Base-by-base conservation (phyloP, 139 green algal genomes). In the Pseudopediastrum boryanum region DNA sequence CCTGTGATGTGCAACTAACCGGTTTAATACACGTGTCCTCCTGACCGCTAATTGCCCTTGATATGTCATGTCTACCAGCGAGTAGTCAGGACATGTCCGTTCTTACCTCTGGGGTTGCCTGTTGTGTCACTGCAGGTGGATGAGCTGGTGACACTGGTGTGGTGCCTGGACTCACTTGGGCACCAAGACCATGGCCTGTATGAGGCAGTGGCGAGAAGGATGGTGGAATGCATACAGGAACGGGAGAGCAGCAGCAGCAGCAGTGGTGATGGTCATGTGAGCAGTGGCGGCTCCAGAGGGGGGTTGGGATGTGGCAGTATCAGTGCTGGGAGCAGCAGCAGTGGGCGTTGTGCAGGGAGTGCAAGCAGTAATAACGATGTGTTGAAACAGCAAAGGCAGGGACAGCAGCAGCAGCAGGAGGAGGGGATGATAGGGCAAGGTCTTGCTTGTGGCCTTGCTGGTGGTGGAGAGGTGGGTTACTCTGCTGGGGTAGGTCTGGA, bases 371-470 rank as follows among this genome's bases (percentile, higher is more conserved):
- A 4, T 29, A 23, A 8, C n/a, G n/a, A n/a, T n/a, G n/a, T n/a
- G n/a, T n/a, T n/a, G n/a, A 70, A 72, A 42, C 36, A 54, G 64
- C 25, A 50, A 33, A 10, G 31, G 31, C 29, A 16, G 3, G 36
- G 6, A 3, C 31, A 46, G 36, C 35, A 33, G 63, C 35, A 74
- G 41, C 65, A n/a, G 65, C 39, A 27, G 44, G 35, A 64, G 54
- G 27, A 64, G 21, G 54, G 54, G 4, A 27, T 27, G 54, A 2
- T 64, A n/a, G 68, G 50, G n/a, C 33, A 36, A 21, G 43, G 41
- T 36, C 51, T 51, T 50, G 69, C 69, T n/a, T 25, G 64, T 6
- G 64, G 48, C 12, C 64, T 0, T 66, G 69, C 69, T 66, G 69
- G 51, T 66, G 69, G 36, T 3, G 51, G 33, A 23, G 51, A 77